Base-by-base conservation (phyloP, 345 rosid genomes). In the Camelina laxa region DNA sequence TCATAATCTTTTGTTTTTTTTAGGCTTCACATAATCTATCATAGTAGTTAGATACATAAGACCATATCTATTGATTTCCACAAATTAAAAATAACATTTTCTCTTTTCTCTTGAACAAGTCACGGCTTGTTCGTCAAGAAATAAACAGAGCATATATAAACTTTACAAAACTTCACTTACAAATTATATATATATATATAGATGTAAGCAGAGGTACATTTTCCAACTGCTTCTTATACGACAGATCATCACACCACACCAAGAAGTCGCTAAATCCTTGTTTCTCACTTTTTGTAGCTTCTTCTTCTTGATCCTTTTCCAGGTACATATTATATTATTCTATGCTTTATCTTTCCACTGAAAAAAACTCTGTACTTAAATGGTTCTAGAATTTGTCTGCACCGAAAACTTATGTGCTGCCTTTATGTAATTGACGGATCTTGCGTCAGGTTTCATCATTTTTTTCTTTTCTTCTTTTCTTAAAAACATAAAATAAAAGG, bases 71-170 rank as follows among this genome's bases (percentile, higher is more conserved):
- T 44, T 59, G 9, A 21, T 17, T 16, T 49, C 39, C 11, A 35
- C 15, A 21, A 33, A 1, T 5, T 6, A 31, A 5, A 12, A 47
- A 5, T 20, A 48, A 30, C 2, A 4, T 48, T 33, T 51, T 56
- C 36, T 68, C 45, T 62, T 38, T 38, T 67, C 41, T 27, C 14
- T 53, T 22, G 50, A 68, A 12, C 16, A 61, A 53, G 49, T 69
- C 75, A n/a, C 69, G 19, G 65, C 80, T 76, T 76, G 80, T 35
- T 55, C 70, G 58, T 30, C 80, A 76, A 54, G 80, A 69, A 62
- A 75, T 67, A 21, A 54, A 47, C n/a, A 69, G 42, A 76, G 65
- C 21, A n/a, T 76, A 61, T 69, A 36, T 20, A 8, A 49, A 39
- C n/a, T 49, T 59, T 7, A 68, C 63, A 75, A 75, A 39, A 51